Percentiles rank a stretch among this genome's conserved stretches.
phyloP scores from a whole-genome alignment of 2,329 filamentous ascomycete species.

The Fusarium burgessii region DNA sequence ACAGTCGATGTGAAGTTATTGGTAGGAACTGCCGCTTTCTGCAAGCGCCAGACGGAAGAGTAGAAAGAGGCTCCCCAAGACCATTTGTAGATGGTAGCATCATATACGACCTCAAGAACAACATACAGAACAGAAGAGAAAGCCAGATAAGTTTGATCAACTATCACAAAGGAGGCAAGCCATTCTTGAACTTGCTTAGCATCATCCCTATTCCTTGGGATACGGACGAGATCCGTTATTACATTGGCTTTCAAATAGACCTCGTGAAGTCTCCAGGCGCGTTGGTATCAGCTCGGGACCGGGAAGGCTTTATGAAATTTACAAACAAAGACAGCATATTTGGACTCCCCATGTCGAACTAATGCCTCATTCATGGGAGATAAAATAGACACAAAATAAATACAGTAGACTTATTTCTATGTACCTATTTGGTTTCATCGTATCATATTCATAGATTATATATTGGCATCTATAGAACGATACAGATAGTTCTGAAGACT shows the following conservation, averaged over 20 bases:
- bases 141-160: rapidly evolving
- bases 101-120: rapidly evolving
- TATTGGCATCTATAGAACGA: no score
- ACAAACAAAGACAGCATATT: rapidly evolving
- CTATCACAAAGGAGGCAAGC: background rate
- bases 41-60: background rate
- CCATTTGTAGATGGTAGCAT: rapidly evolving
- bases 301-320: no score
- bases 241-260: background rate
- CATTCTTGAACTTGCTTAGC: background rate
- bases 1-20: background rate
- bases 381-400: no score
- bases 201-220: background rate
- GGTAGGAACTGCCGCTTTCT: background rate
- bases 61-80: background rate
- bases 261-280: background rate
- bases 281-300: no score
- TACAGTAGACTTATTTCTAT: no score
- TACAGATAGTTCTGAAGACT: no score
- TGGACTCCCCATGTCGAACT: no score
- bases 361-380: no score
- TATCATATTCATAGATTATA: no score
- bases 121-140: background rate
- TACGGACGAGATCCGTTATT: background rate
- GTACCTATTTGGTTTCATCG: no score